Evolutionary conservation across 2,329 filamentous ascomycete genomes (phyloP).

Genomic region (Xylaria arbuscula): DNA sequence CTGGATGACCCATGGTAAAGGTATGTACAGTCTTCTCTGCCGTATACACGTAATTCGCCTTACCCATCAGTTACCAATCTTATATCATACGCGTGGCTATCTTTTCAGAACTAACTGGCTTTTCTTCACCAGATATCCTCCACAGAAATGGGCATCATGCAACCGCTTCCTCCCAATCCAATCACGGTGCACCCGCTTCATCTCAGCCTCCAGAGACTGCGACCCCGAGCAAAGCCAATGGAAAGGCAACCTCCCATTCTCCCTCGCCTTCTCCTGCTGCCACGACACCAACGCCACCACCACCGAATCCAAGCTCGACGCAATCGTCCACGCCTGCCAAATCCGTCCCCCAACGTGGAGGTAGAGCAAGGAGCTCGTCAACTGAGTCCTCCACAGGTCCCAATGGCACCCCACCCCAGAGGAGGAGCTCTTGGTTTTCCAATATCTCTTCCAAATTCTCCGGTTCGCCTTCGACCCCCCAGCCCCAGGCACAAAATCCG

Average conservation of each 20-base stretch:
- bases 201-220: constrained; percentile 38
- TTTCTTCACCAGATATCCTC: constrained; percentile 43
- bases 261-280: constrained; percentile 37
- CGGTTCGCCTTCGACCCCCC: constrained; percentile 58
- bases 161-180: constrained; percentile 41
- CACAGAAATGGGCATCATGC: constrained; percentile 40
- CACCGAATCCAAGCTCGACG: constrained; percentile 35
- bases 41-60: background rate
- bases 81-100: background rate
- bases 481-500: constrained; percentile 27
- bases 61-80: background rate
- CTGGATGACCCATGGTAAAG: constrained; percentile 89
- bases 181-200: constrained; percentile 39
- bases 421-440: constrained; percentile 89
- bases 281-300: constrained; percentile 31
- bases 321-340: constrained; percentile 42
- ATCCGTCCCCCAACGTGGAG: constrained; percentile 49
- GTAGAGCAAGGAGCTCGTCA: constrained; percentile 49
- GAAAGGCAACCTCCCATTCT: constrained; percentile 40
- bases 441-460: constrained; percentile 95
- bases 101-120: constrained; percentile 36
- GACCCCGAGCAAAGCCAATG: constrained; percentile 44
- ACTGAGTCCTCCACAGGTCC: constrained; percentile 46
- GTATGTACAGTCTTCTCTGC: constrained; percentile 58
- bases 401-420: constrained; percentile 54